phyloP scores from a whole-genome alignment of 352 stramenopile species.

The Phytophthora meadii region DNA sequence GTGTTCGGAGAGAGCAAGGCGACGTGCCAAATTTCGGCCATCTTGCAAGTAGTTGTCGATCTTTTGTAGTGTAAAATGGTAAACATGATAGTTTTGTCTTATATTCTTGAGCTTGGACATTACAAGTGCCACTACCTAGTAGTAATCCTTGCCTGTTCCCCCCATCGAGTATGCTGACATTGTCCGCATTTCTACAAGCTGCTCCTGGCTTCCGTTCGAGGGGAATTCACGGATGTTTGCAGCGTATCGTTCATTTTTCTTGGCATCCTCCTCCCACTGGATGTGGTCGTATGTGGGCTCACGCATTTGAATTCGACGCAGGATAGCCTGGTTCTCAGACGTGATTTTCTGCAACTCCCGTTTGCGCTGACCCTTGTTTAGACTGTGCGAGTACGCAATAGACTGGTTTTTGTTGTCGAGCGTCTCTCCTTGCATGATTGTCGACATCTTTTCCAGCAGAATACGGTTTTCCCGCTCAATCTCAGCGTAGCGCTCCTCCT shows the following conservation, averaged over 20 bases:
- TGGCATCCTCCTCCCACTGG: conserved; percentile 91
- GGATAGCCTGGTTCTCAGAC: conserved; percentile 85
- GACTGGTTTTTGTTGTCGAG: conserved; percentile 90
- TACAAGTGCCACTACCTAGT: conserved; percentile 19
- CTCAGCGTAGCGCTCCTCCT: conserved; percentile 94
- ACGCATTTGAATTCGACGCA: conserved; percentile 90
- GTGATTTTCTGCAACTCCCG: conserved; percentile 90
- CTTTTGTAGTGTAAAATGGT: conserved; percentile 30
- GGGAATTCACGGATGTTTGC: conserved; percentile 91
- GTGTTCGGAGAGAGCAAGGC: conserved; percentile 78
- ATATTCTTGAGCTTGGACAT: conserved; percentile 19
- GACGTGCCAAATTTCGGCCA: conserved; percentile 61
- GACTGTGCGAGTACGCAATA: conserved; percentile 75
- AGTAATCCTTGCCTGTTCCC: conserved; percentile 50
- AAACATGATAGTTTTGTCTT: conserved; percentile 19
- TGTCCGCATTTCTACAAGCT: conserved; percentile 52
- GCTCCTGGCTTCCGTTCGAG: conserved; percentile 45
- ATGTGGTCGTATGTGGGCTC: conserved; percentile 91
- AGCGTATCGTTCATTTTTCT: conserved; percentile 85
- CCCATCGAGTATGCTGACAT: conserved; percentile 68
- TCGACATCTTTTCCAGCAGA: conserved; percentile 97
- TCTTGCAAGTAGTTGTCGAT: conserved; percentile 48
- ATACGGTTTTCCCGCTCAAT: conserved; percentile 98
- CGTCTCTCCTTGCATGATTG: conserved; percentile 93
- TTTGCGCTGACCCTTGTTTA: conserved; percentile 87